phyloP scores from a whole-genome alignment of 257 asterid species.

The Echium plantagineum region DNA sequence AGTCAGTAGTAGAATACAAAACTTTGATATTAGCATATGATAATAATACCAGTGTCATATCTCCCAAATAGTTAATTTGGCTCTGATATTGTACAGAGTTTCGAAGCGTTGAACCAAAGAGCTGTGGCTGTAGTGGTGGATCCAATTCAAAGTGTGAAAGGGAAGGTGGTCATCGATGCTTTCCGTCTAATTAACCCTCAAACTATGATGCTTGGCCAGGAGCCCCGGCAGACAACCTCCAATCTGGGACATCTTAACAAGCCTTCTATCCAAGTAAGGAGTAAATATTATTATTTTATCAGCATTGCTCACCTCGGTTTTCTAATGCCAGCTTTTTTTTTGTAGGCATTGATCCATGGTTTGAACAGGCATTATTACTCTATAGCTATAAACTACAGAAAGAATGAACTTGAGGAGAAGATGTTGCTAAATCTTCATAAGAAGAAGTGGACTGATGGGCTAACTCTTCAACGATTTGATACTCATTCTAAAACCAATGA shows the following conservation, averaged over 20 bases:
- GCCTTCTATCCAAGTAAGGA: constrained; percentile 81
- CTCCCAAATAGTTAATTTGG: too few species aligned
- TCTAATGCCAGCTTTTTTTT: constrained; percentile 1
- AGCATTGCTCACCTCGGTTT: not conserved
- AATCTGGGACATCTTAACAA: constrained; percentile 92
- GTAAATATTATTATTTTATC: not conserved
- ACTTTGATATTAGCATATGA: too few species aligned
- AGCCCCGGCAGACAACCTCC: constrained; percentile 96
- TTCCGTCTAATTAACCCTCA: constrained; percentile 93
- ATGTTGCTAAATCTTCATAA: constrained; percentile 92
- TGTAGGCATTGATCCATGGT: constrained; percentile 90
- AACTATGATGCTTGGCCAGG: constrained; percentile 99
- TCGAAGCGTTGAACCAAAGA: constrained; percentile 93
- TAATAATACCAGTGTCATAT: too few species aligned
- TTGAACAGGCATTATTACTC: constrained; percentile 94
- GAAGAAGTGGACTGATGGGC: constrained; percentile 94
- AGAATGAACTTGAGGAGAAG: constrained; percentile 98
- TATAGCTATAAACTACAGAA: constrained; percentile 87
- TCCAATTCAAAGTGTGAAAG: constrained; percentile 97
- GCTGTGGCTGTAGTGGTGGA: constrained; percentile 99
- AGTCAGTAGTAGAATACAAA: too few species aligned
- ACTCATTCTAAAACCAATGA: constrained; percentile 91
- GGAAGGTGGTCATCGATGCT: constrained; percentile 96
- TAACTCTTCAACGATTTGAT: constrained; percentile 82
- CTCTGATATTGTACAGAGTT: constrained; percentile 51